Base-by-base conservation (phyloP, 306 rosid species). In the Pachyrhizus erosus region DNA sequence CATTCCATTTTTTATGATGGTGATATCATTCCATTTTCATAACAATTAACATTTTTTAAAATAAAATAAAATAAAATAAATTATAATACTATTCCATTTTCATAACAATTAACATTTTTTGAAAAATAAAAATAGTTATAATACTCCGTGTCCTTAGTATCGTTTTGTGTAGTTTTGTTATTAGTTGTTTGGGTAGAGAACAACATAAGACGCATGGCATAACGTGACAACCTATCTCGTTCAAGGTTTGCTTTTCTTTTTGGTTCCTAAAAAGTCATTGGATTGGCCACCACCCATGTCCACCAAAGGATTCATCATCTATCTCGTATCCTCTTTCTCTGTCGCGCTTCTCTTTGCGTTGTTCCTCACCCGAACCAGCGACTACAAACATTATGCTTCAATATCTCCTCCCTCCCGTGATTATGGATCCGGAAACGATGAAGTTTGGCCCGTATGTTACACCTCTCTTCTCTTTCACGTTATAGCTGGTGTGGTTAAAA, bases 381-480 rank as follows among this genome's bases (percentile, higher is more conserved):
- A 27, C 37, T 6, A 29, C 46, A 23, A 65, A 20, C 76, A 31
- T 13, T 9, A 74, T 77, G 55, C 23, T 13, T 80, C 87, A 4
- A 75, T 85, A 18, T 17, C 84, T 15, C 64, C 27, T 24, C 69
- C 82, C 42, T 58, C 79, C 3, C 77, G 27, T 20, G 7, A 6
- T 78, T 20, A 29, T n/a, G 81, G 58, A 81, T 84, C 87, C 58
- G 21, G 43, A 24, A 49, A 83, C 11, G 86, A 84, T 12, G 46
- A 54, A 80, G 77, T 79, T 55, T 94, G 98, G 98, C 98, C 97
- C 7, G 98, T 94, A 82, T 1, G 88, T 78, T 20, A 20, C 37
- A 26, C 9, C 4, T 83, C 42, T 23, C 13, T 39, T 6, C 1
- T 84, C 79, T 7, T 88, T 40, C 7, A 8, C 4, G 39, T 15